Conservation (phyloP, 176 grass and related monocot genomes). For the Saccharum officinarum region DNA sequence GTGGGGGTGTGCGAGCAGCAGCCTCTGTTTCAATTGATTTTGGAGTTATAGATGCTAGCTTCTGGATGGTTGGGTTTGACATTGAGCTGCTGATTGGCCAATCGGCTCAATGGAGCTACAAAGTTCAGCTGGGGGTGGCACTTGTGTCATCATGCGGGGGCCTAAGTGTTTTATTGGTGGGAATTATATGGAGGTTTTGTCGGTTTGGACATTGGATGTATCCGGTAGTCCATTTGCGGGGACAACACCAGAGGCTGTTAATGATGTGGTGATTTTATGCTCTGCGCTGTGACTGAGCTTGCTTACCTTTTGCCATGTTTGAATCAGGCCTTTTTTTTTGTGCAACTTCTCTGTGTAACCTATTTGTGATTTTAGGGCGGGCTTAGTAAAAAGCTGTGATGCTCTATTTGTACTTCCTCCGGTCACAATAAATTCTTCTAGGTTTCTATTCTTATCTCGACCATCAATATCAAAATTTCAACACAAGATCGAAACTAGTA, state of each 20-base stretch:
- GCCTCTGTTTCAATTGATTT: neutral
- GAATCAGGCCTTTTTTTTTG: neutral
- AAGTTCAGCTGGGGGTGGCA: neutral
- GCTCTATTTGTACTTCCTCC: neutral
- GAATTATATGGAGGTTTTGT: conserved; percentile 8
- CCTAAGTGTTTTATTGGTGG: neutral
- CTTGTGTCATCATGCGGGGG: neutral
- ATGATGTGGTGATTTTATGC: neutral
- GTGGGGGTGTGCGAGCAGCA: neutral
- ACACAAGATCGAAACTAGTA: neutral
- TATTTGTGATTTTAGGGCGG: conserved; percentile 1
- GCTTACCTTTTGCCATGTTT: neutral
- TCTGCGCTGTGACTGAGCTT: neutral
- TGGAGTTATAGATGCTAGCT: neutral
- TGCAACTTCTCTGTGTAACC: neutral
- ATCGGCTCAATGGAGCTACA: neutral
- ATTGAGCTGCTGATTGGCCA: neutral
- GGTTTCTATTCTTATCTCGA: neutral
- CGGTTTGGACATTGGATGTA: neutral
- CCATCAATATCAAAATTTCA: neutral
- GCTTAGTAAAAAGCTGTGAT: neutral
- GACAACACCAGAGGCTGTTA: neutral
- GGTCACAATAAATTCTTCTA: neutral
- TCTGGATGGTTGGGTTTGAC: conserved; percentile 2
- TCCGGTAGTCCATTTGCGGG: neutral